Evolutionary conservation across 1,284 basidiomycete genomes (phyloP).

Genomic region (Porogramme epimiltina): DNA sequence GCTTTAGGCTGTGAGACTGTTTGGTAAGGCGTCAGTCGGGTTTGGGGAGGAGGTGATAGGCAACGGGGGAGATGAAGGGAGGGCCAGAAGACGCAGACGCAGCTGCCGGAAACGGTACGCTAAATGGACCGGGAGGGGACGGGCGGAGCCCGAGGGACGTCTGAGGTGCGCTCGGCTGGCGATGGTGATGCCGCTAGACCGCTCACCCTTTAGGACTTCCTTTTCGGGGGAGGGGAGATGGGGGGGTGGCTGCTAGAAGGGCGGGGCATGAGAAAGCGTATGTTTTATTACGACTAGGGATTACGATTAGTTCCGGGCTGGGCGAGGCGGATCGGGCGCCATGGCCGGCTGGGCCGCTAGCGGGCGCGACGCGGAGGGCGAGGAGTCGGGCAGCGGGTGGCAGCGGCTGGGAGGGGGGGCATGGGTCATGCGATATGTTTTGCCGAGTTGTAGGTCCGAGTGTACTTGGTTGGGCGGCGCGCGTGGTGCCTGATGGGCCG

Average conservation of each 20-base stretch:
- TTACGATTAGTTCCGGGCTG: too few relatives aligned
- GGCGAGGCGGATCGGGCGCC: too few relatives aligned
- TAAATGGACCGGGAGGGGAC: slow-evolving; percentile 7
- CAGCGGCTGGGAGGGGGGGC: too few relatives aligned
- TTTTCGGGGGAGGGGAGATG: slow-evolving; percentile 4
- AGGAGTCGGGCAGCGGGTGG: too few relatives aligned
- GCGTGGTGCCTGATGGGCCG: too few relatives aligned
- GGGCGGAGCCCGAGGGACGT: slow-evolving; percentile 17
- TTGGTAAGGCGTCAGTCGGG: slow-evolving; percentile 20
- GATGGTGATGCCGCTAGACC: slow-evolving; percentile 13
- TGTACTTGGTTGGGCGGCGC: too few relatives aligned
- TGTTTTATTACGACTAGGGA: too few relatives aligned
- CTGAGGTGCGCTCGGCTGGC: slow-evolving; percentile 24
- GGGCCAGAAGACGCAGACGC: slow-evolving; percentile 5
- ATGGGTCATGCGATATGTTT: neutral
- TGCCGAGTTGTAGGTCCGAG: slow-evolving; percentile 22
- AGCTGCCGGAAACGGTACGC: slow-evolving; percentile 13
- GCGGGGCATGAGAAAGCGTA: too few relatives aligned
- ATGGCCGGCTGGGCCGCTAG: too few relatives aligned
- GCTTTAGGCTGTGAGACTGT: slow-evolving; percentile 21
- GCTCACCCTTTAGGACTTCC: slow-evolving; percentile 24
- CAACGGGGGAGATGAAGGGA: slow-evolving; percentile 11
- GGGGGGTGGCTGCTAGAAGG: too few relatives aligned
- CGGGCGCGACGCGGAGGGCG: too few relatives aligned
- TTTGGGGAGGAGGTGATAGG: slow-evolving; percentile 19